These are phyloP conservation scores for Vitis rupestris DNA, from an alignment of 164 flowering plant genomes.

Conservation along the genomic window DNA sequence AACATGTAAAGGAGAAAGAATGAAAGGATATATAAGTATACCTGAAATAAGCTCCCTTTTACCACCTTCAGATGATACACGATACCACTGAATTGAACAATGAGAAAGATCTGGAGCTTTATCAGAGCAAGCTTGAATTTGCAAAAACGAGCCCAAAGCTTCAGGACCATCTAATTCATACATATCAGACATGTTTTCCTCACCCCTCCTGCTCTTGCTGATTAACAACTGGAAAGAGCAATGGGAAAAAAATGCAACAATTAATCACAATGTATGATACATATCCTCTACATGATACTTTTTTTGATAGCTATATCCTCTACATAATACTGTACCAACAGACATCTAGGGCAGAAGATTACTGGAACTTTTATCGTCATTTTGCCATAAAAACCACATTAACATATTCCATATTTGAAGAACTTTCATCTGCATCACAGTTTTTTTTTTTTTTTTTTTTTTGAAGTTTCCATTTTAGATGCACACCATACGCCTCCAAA, in stretches of 20 bases:
- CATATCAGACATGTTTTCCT: conserved; percentile 36
- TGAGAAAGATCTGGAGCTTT: conserved; percentile 58
- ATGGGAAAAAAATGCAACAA: neutral
- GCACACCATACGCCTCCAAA: too few species aligned
- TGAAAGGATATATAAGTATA: conserved; percentile 16
- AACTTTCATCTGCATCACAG: too few species aligned
- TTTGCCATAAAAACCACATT: too few species aligned
- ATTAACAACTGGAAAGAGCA: conserved; percentile 56
- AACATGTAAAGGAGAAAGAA: neutral
- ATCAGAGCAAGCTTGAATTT: conserved; percentile 53
- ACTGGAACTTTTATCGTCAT: too few species aligned
- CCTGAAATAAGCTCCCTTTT: conserved; percentile 85
- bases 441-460: too few species aligned
- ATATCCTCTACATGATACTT: too few species aligned
- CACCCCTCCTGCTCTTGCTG: conserved; percentile 46
- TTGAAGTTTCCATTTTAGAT: too few species aligned
- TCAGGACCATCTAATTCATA: conserved; percentile 79
- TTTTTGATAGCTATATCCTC: too few species aligned
- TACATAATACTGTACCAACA: too few species aligned
- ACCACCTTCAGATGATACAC: conserved; percentile 62
- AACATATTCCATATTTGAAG: too few species aligned
- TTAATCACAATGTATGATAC: neutral
- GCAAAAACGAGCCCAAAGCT: conserved; percentile 76
- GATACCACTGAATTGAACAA: conserved; percentile 88
- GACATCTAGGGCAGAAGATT: too few species aligned